A percentile compares a stretch with the other conserved stretches of the same genome.
These are phyloP conservation scores for Hypocrella siamensis DNA, from an alignment of 2,329 filamentous ascomycete genomes.

Conservation along the genomic window DNA sequence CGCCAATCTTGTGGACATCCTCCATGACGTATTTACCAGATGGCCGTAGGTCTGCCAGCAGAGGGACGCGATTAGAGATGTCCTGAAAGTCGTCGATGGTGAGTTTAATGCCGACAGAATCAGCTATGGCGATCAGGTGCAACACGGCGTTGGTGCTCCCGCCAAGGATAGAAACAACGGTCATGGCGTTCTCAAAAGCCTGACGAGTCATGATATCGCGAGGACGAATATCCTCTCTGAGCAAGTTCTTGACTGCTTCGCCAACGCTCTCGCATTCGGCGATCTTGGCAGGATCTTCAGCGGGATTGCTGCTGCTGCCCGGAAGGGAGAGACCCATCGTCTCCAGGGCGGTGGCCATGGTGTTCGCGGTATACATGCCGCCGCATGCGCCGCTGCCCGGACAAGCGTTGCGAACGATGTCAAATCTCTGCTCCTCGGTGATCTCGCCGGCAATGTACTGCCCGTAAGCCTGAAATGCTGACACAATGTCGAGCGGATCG, in stretches of 20 bases:
- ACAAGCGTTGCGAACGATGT: conserved; percentile 87
- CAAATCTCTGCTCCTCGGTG: conserved; percentile 77
- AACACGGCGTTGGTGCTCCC: conserved; percentile 78
- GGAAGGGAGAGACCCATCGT: conserved; percentile 81
- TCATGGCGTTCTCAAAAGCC: conserved; percentile 77
- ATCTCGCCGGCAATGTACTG: conserved; percentile 89
- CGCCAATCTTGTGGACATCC: conserved; percentile 71
- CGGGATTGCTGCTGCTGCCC: conserved; percentile 65
- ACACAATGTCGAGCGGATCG: conserved; percentile 79
- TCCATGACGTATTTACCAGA: conserved; percentile 81
- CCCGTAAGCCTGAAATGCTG: conserved; percentile 94
- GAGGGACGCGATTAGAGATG: conserved; percentile 63
- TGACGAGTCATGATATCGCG: conserved; percentile 64
- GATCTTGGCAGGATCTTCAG: conserved; percentile 55
- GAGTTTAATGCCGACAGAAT: conserved; percentile 66
- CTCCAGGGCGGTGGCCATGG: conserved; percentile 83
- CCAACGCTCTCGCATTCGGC: conserved; percentile 60
- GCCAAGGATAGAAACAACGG: conserved; percentile 66
- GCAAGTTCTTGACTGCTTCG: conserved; percentile 55
- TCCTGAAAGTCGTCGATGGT: conserved; percentile 77
- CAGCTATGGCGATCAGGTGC: conserved; percentile 71
- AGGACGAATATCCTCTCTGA: conserved; percentile 63
- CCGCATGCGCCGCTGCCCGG: conserved; percentile 51
- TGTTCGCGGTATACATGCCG: conserved; percentile 90
- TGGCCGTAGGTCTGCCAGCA: conserved; percentile 71